Base-by-base conservation (phyloP, 1,284 basidiomycete genomes). In the Rhizopogon parksii region DNA sequence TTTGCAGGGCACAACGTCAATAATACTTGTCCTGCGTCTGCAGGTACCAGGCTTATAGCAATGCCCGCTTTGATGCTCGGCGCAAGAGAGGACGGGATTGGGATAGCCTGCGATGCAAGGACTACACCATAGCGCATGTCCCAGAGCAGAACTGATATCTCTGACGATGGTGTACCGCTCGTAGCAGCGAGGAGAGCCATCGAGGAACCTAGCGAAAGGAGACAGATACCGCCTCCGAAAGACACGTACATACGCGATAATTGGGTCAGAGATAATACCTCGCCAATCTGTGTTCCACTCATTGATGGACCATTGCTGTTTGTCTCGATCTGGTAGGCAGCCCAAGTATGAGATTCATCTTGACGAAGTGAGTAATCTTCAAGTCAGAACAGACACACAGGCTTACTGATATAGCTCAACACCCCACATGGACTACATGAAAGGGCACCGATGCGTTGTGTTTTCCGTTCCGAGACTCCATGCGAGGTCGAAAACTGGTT, bases 51-150 rank as follows among this genome's bases (percentile, higher is more conserved):
- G 15, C 57, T 56, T 3, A 71, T 55, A 34, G 55, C 59, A 40
- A 76, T 59, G 14, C 65, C 59, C 12, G 68, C 53, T 50, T 68
- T 65, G 49, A 74, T 66, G 35, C 58, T 67, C 43, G 69, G 63
- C 2, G 64, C 59, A 7, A 80, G 58, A n/a, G 74, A 65, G 0
- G 77, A 71, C 0, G 86, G 83, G 4, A 80, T 62, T 0, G 80
- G 60, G 42, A 84, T 66, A 2, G 68, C 63, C 32, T 82, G 76
- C 6, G 77, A 74, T 0, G 80, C 70, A 19, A 88, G 71, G 15
- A 88, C 66, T 32, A 88, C 78, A 14, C 78, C 78, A 57, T 83
- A 88, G 56, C 81, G 80, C 15, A 88, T 67, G 58, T 89, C 86
- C 85, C 86, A 88, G 36, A 88, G 60, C 14, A 85, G 76, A 36